Evolutionary conservation across 2,329 filamentous ascomycete genomes (phyloP), one percentile per base, ranked within the genome.

Genomic region (Cercospora beticola): DNA sequence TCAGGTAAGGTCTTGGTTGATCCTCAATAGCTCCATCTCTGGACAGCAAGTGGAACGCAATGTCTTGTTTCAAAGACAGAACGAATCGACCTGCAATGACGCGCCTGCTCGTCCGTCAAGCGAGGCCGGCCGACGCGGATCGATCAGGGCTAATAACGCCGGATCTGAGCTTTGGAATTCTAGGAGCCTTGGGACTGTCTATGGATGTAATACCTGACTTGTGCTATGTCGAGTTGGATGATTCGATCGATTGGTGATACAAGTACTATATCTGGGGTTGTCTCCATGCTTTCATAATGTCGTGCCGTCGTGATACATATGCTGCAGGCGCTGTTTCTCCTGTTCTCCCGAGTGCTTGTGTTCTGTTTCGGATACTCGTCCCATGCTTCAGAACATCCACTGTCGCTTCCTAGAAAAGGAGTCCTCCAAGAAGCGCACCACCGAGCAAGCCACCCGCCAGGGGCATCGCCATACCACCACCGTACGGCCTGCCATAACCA

Each of bases 371-470:
- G 30, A 6, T 16, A 1, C 12, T 26, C 16, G 6, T 26, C 16
- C 26, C 8, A 7, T 33, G n/a, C 16, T 21, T 14, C 14, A 36
- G n/a, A 14, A 23, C 30, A 7, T 33, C 8, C 18, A 18, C 3
- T 14, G 8, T 21, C 9, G 14, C 26, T 30, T 26, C 30, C 40
- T 40, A 64, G 23, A 64, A 64, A 4, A 64, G 31, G 16, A 64
- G 36, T 46, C 62, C 62, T 33, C 62, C 62, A 10, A 83, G 58
- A 63, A 82, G 68, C n/a, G 82, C 81, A 9, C 83, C 84, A 9
- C 86, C 72, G 69, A 86, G 70, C 59, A 82, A 65, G 49, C 84
- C 84, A 46, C 83, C 83, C 23, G 82, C 73, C 30, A 85, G 69
- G 6, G 62, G 62, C 62, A 64, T 64, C 8, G 28, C 62, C 62